phyloP scores from a whole-genome alignment of 140 eudicot genomes.

The Flaveria floridana region DNA sequence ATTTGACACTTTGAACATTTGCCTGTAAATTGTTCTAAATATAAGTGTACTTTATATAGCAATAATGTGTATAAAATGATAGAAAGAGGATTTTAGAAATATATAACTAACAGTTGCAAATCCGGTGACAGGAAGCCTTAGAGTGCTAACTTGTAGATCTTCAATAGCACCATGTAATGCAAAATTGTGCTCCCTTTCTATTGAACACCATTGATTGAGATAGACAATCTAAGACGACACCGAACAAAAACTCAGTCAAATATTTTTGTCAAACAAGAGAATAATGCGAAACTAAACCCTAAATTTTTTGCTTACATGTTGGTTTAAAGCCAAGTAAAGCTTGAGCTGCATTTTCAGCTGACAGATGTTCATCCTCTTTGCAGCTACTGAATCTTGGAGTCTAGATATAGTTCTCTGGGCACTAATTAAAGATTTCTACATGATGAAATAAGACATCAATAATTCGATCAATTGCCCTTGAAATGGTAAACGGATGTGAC shows the following conservation, averaged over 20 bases:
- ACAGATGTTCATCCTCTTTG: slow-evolving; percentile 58
- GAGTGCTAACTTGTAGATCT: slow-evolving; percentile 82
- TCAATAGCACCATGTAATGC: slow-evolving; percentile 58
- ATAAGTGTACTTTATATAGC: not conserved
- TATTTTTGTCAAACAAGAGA: slow-evolving; percentile 13
- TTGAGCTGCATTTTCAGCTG: slow-evolving; percentile 67
- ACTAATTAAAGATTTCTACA: slow-evolving; percentile 65
- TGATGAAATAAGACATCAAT: slow-evolving; percentile 7
- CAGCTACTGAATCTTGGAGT: slow-evolving; percentile 53
- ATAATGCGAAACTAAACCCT: not conserved
- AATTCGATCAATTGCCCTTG: slow-evolving; percentile 10
- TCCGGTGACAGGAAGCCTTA: slow-evolving; percentile 83
- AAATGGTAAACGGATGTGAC: slow-evolving; percentile 16
- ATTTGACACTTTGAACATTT: slow-evolving; percentile 55
- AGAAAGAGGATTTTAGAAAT: slow-evolving; percentile 12
- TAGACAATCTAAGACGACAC: slow-evolving; percentile 45
- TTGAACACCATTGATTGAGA: slow-evolving; percentile 74
- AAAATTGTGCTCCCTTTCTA: slow-evolving; percentile 62
- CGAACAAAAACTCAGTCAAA: slow-evolving; percentile 20
- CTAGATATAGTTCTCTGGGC: slow-evolving; percentile 62
- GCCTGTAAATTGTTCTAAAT: slow-evolving; percentile 45
- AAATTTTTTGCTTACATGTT: slow-evolving; percentile 53
- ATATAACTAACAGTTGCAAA: slow-evolving; percentile 65
- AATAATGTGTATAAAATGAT: not conserved
- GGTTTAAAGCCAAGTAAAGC: slow-evolving; percentile 54